Base-by-base conservation (phyloP, 2,329 filamentous ascomycete genomes). In the Trichothecium sympodiale region DNA sequence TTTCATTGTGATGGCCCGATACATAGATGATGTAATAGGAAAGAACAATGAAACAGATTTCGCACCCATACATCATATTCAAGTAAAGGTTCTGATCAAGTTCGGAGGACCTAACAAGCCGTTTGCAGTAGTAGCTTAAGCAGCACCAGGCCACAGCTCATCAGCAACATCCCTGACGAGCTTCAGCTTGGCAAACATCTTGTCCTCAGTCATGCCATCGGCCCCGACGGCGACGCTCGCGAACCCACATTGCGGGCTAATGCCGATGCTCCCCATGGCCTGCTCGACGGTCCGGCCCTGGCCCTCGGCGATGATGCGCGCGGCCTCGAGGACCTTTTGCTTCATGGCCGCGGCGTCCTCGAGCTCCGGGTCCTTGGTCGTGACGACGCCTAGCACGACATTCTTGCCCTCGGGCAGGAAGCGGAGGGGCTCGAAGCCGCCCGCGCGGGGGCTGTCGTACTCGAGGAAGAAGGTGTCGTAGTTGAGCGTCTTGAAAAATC, bases 221-320 rank as follows among this genome's bases (percentile, higher is more conserved):
- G 57, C 58, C 6, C 78, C 80, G 43, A 78, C 66, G 13, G 74
- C 69, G 47, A 83, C 78, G 46, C 75, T 82, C 4, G 80, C 80
- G 52, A 81, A 80, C 1, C 77, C 77, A 50, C 77, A 81, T 60
- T 83, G 78, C 3, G 79, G 78, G 50, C 74, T 80, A 18, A 83
- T 73, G 31, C 77, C 75, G 17, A 85, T 62, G 10, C 15, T 17
- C 50, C 74, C 61, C 36, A 85, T 59, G 2, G 75, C 78, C 49
- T 83, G 67, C 46, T 80, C 68, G n/a, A 69, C 62, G 6, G 62
- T 69, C 49, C 77, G 65, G 3, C 70, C 71, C 31, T 71, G 74
- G 0, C 80, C 80, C 45, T 76, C 61, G 0, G 78, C 77, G 36
- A 86, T 74, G 52, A 77, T 74, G 42, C 76, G 69, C 3, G 80